These are phyloP conservation scores for Umbelopsis sp. DNA, from an alignment of 192 early-diverging fungal genomes.

Conservation along the genomic window DNA sequence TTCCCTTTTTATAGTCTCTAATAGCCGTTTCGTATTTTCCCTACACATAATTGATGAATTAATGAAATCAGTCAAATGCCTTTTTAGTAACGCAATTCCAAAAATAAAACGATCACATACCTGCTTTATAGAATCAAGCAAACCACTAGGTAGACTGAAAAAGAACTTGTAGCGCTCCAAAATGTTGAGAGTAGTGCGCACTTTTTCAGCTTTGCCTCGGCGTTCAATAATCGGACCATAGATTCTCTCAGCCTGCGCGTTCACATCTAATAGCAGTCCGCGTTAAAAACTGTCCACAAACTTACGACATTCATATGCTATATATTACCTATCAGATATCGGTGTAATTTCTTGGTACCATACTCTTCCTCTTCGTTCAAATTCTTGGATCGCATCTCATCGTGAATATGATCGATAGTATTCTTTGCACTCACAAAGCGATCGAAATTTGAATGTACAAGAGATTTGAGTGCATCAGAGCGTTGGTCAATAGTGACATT, in stretches of 20 bases:
- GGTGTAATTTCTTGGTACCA: constrained; percentile 75
- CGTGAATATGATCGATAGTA: constrained; percentile 92
- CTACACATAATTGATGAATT: constrained; percentile 29
- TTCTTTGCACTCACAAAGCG: constrained; percentile 94
- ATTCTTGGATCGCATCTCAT: constrained; percentile 87
- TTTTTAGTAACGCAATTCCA: no score
- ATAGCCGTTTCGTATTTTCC: constrained; percentile 87
- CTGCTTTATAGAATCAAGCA: constrained; percentile 83
- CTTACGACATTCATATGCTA: neutral
- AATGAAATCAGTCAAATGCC: no score
- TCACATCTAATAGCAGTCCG: constrained; percentile 48
- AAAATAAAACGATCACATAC: constrained; percentile 34
- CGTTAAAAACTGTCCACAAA: neutral
- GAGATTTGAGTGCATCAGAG: constrained; percentile 80
- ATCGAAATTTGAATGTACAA: constrained; percentile 97
- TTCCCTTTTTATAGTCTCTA: constrained; percentile 96
- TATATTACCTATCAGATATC: constrained; percentile 65
- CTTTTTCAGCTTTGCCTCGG: constrained; percentile 83
- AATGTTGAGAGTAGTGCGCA: constrained; percentile 86
- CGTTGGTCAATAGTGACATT: constrained; percentile 76
- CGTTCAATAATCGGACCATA: constrained; percentile 88
- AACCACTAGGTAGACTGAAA: constrained; percentile 90
- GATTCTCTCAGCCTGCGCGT: constrained; percentile 72
- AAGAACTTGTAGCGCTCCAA: constrained; percentile 97
- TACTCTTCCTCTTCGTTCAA: constrained; percentile 79